Evolutionary conservation across 2,329 filamentous ascomycete genomes (phyloP), one percentile per base, ranked within the genome.

Genomic region (Bipolaris cookei): DNA sequence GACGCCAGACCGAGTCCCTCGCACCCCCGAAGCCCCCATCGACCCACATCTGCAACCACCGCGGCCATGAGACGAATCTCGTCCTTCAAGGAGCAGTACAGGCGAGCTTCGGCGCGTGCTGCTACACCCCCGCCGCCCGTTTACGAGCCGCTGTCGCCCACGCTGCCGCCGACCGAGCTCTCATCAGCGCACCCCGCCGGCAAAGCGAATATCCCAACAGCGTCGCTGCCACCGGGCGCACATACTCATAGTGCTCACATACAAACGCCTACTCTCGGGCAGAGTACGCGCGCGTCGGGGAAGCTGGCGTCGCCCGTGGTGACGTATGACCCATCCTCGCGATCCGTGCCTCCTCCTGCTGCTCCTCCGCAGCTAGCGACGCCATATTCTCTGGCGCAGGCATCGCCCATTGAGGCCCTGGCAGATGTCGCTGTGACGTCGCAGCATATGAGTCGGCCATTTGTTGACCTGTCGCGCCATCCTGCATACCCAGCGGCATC

Each of bases 361-460:
- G 62, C 65, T 55, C 59, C 21, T 42, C 39, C 39, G 39, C 39
- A 30, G 28, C 28, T 10, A 30, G 28, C 28, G 28, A 30, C 67
- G 51, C 62, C 57, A 39, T 61, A 65, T 58, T 59, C 70, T 51
- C 66, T 65, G 59, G 56, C 67, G 16, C 67, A 69, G 43, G 66
- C 64, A 54, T 75, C 74, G 48, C 75, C 78, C 59, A 81, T 81
- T 58, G 79, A 80, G 50, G 73, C 77, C 28, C 73, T 81, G 7
- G 78, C 79, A 28, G 76, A 78, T 57, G 77, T 76, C 48, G 79
- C 79, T 43, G 47, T 66, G 18, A 67, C 71, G 4, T 69, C 69
- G 34, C 67, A 79, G 43, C 75, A 71, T 16, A 58, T 75, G n/a
- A 77, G 75, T 54, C 75, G 76, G n/a, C 48, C 67, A 6, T 69